Evolutionary conservation across 2,329 filamentous ascomycete species (phyloP).

Genomic region (Cercospora zeae-maydis): DNA sequence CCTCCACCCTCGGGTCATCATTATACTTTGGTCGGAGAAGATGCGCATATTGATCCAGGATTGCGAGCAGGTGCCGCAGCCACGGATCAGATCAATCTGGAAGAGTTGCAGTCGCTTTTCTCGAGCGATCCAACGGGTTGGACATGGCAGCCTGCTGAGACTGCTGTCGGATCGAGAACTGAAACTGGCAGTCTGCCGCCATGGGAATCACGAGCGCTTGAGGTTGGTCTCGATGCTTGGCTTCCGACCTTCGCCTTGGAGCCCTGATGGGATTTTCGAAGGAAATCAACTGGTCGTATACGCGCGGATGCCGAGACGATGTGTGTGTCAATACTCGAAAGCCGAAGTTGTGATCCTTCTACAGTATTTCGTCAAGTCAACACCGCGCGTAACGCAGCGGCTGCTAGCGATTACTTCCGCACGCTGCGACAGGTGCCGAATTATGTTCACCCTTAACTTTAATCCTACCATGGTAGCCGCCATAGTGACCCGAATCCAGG

Average conservation of each 20-base stretch:
- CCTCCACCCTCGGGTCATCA: constrained; percentile 6
- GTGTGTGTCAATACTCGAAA: no score
- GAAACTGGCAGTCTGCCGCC: constrained; percentile 25
- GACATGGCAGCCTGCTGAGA: constrained; percentile 30
- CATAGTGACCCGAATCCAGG: no score
- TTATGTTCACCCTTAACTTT: no score
- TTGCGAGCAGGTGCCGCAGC: not conserved
- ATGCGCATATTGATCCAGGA: constrained; percentile 20
- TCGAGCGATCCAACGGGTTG: constrained; percentile 27
- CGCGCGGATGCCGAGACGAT: no score
- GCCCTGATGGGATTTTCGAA: constrained; percentile 1
- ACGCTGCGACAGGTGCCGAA: no score
- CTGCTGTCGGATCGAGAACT: constrained; percentile 24
- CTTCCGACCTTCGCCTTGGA: constrained; percentile 23
- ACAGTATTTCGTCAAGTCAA: no score
- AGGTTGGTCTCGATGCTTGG: constrained; percentile 28
- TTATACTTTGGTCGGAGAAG: constrained; percentile 10
- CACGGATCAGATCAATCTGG: constrained; percentile 25
- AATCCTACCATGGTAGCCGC: no score
- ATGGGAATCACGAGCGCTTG: constrained; percentile 26
- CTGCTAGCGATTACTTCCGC: no score
- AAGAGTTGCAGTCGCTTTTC: constrained; percentile 27
- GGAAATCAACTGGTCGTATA: no score
- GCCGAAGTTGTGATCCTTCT: no score
- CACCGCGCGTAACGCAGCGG: no score